Base-by-base conservation (phyloP, 345 rosid genomes). In the Acer campestre region DNA sequence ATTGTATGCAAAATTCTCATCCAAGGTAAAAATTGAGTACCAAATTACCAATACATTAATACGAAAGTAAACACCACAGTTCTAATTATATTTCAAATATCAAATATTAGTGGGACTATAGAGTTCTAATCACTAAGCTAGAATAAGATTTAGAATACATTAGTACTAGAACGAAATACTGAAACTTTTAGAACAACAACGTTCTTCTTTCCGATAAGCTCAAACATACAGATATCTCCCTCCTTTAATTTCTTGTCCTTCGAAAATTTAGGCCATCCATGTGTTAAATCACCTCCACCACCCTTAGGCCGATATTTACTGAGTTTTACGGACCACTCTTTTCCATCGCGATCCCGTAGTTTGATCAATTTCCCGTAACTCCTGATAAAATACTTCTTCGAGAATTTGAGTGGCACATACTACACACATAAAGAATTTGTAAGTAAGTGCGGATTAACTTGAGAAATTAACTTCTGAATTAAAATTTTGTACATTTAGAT, bases 311-410 rank as follows among this genome's bases (percentile, higher is more conserved):
- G 38, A 35, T 35, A 35, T 35, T 6, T 35, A 35, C 38, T 4
- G 1, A 35, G 38, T 35, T 35, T 6, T 35, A 35, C 38, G 6
- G 38, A 18, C 14, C 86, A 75, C 23, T 77, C 22, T 71, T 67
- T 80, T 44, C 77, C 82, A 75, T 80, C 78, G 27, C 76, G 65
- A 61, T 71, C 66, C 74, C 68, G 44, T 53, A 84, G 82, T 66
- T 55, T 78, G 25, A 84, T 40, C 14, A 10, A n/a, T 18, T 46
- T 46, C 3, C 27, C 20, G 18, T 10, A 68, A 49, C 67, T 56
- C 18, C 10, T 0, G 22, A 8, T 31, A 29, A 80, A 16, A 71
- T 78, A 46, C 73, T 46, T 46, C 49, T 14, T 25, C 14, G 25
- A 23, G 62, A 84, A 84, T 40, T 55, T 20, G 13, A 1, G 0